Percentiles rank a stretch among this genome's conserved stretches.
Evolutionary conservation across 2,329 filamentous ascomycete genomes (phyloP).

Genomic region (Microcyclosporella mali): DNA sequence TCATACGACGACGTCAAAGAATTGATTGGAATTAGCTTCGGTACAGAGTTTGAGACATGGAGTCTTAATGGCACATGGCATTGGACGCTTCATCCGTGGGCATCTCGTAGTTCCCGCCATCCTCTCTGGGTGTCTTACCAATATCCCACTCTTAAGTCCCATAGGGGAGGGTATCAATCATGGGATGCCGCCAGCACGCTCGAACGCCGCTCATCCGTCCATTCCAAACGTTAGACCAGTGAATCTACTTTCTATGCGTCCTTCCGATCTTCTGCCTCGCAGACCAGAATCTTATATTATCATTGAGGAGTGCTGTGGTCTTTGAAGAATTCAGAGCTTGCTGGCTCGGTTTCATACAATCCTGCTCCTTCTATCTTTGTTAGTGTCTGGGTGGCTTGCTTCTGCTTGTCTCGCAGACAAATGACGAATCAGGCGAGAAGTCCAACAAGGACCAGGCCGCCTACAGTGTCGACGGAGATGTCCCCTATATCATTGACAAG

Average conservation of each 20-base stretch:
- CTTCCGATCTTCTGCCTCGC: slow-evolving; percentile 4
- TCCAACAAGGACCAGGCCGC: slow-evolving; percentile 59
- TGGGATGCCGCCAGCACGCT: slow-evolving; percentile 5
- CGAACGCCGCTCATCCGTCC: slow-evolving; percentile 5
- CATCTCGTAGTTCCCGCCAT: too few relatives aligned
- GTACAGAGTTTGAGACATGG: too few relatives aligned
- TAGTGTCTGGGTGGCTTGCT: too few relatives aligned
- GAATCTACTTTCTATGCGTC: slow-evolving; percentile 4
- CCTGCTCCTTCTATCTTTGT: too few relatives aligned
- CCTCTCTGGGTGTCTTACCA: too few relatives aligned
- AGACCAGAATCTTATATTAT: neutral
- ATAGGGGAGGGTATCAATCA: slow-evolving; percentile 2
- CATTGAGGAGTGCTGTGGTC: too few relatives aligned
- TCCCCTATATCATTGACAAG: slow-evolving; percentile 84
- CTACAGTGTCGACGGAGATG: slow-evolving; percentile 74
- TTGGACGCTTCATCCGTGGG: too few relatives aligned
- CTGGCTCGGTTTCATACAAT: neutral
- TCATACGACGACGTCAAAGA: too few relatives aligned
- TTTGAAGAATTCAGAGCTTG: neutral
- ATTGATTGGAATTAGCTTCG: too few relatives aligned
- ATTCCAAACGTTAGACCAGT: slow-evolving; percentile 1
- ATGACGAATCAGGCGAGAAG: slow-evolving; percentile 32
- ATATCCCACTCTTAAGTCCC: slow-evolving; percentile 7
- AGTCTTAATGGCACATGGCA: too few relatives aligned
- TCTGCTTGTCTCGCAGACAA: slow-evolving; percentile 29